phyloP scores from a whole-genome alignment of 2,329 filamentous ascomycete species.

The Aspergillus terreus region DNA sequence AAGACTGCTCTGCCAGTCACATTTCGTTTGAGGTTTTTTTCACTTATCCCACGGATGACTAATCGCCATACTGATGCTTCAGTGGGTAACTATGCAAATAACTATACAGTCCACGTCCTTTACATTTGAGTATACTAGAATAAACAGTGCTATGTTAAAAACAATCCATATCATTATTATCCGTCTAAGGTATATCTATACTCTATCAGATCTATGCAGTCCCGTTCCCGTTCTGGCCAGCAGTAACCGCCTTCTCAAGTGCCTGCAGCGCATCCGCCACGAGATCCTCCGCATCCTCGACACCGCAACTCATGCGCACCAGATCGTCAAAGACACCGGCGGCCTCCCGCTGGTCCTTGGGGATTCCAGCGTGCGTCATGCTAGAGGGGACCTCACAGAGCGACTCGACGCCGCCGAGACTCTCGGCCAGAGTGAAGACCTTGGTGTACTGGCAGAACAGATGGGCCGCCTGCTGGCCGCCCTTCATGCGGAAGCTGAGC shows the following conservation, averaged over 20 bases:
- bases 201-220: slow-evolving; percentile 13
- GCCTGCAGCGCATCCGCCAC: slow-evolving; percentile 78
- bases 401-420: slow-evolving; percentile 85
- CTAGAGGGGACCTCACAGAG: slow-evolving; percentile 86
- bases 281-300: slow-evolving; percentile 86
- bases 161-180: too few relatives aligned
- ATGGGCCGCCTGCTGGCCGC: slow-evolving; percentile 80
- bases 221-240: slow-evolving; percentile 36
- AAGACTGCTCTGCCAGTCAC: too few relatives aligned
- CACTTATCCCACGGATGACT: slow-evolving; percentile 11
- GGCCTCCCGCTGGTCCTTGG: slow-evolving; percentile 80
- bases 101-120: too few relatives aligned
- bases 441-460: slow-evolving; percentile 85
- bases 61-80: slow-evolving; percentile 5
- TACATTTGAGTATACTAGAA: too few relatives aligned
- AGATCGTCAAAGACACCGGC: slow-evolving; percentile 95
- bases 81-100: background rate
- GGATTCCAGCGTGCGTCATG: slow-evolving; percentile 98
- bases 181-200: background rate
- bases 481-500: slow-evolving; percentile 91
- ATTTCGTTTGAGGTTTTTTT: too few relatives aligned
- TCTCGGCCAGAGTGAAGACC: slow-evolving; percentile 92
- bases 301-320: slow-evolving; percentile 86
- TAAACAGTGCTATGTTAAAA: background rate
- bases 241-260: slow-evolving; percentile 68